Percentiles rank a stretch among this genome's conserved stretches.
Conservation (phyloP, 2,329 filamentous ascomycete species). For the Aspergillus tamarii region DNA sequence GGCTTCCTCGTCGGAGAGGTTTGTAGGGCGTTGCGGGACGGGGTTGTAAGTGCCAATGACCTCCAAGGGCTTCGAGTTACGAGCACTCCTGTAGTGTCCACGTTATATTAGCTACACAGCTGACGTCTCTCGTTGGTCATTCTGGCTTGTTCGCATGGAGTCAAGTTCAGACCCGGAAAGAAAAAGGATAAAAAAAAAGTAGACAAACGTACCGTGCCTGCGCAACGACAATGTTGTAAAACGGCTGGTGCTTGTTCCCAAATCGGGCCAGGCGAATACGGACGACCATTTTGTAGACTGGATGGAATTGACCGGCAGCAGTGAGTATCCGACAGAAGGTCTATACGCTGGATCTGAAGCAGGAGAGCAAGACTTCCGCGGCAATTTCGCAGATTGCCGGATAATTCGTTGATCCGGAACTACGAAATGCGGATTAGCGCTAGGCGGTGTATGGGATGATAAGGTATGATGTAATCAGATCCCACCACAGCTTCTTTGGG, state of each 20-base stretch:
- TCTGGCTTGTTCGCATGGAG: background rate
- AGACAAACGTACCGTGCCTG: conserved; percentile 73
- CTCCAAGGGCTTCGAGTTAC: conserved; percentile 87
- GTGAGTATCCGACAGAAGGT: conserved; percentile 8
- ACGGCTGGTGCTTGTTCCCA: conserved; percentile 81
- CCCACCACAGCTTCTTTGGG: background rate
- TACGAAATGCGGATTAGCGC: conserved; percentile 28
- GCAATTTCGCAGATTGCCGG: conserved; percentile 32
- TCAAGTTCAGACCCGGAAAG: background rate
- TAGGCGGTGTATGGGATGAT: conserved; percentile 22
- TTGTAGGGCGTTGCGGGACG: conserved; percentile 56
- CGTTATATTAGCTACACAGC: background rate
- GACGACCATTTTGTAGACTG: conserved; percentile 72
- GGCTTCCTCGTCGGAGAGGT: conserved; percentile 51
- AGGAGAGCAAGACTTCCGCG: conserved; percentile 27
- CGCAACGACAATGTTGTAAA: conserved; percentile 97
- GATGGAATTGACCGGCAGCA: background rate
- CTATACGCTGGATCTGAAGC: conserved; percentile 14
- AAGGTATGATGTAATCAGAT: conserved; percentile 25
- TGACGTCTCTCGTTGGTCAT: background rate
- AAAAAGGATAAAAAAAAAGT: conserved; percentile 1
- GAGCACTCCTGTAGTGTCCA: conserved; percentile 66
- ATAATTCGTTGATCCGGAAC: conserved; percentile 28
- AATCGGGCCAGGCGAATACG: conserved; percentile 94
- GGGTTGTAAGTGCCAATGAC: conserved; percentile 75